Conservation (phyloP, 108 stramenopile genomes). For the Fistulifera pelliculosa region DNA sequence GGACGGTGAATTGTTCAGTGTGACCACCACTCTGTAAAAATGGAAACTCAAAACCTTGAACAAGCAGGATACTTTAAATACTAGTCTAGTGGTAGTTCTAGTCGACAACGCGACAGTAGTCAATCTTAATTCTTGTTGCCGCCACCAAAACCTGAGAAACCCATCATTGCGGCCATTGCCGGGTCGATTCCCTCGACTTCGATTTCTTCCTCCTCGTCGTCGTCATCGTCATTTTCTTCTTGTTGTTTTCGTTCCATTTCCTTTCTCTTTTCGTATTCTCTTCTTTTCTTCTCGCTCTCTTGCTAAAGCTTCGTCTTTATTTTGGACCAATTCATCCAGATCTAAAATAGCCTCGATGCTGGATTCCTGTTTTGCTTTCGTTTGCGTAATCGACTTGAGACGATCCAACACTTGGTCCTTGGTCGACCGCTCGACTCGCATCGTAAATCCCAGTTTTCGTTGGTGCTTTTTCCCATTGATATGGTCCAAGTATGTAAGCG, state of each 20-base stretch:
- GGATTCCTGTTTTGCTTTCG: constrained; percentile 26
- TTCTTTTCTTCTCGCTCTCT: constrained; percentile 56
- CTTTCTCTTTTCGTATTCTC: constrained; percentile 55
- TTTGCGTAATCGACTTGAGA: constrained; percentile 30
- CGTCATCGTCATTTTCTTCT: constrained; percentile 20
- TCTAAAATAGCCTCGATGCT: constrained; percentile 15
- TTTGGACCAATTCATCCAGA: constrained; percentile 50
- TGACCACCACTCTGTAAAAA: too few relatives aligned
- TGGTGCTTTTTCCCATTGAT: constrained; percentile 93
- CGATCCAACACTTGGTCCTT: constrained; percentile 54
- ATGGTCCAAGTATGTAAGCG: constrained; percentile 90
- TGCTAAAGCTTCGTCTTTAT: constrained; percentile 60
- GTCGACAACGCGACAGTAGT: too few relatives aligned
- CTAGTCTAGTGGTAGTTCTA: too few relatives aligned
- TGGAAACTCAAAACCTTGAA: too few relatives aligned
- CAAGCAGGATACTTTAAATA: too few relatives aligned
- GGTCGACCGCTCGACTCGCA: constrained; percentile 88
- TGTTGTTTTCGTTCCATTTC: constrained; percentile 19
- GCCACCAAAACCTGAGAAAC: constrained; percentile 84
- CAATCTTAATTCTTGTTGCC: constrained; percentile 18
- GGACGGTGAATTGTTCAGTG: too few relatives aligned
- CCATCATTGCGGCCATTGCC: constrained; percentile 91
- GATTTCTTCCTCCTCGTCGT: constrained; percentile 52
- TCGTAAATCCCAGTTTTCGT: constrained; percentile 85
- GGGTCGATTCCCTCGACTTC: constrained; percentile 61